Evolutionary conservation across 2,329 filamentous ascomycete genomes (phyloP), one percentile per base, ranked within the genome.

Genomic region (Moelleriella libera): DNA sequence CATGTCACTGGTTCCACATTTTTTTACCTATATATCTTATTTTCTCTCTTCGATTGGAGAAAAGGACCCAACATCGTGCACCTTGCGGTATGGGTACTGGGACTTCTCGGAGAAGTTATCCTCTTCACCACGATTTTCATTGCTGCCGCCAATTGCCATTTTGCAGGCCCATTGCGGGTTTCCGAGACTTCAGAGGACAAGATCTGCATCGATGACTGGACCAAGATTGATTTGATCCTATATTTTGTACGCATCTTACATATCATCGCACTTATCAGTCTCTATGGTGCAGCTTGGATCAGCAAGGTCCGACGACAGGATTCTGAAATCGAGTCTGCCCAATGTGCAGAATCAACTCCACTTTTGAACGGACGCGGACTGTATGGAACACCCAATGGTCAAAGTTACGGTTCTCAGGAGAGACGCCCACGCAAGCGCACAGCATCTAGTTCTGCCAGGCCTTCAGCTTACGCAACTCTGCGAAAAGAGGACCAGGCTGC

Each of bases 1-100:
- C 94, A 94, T 64, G 72, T 94, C 52, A 77, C 87, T 48, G 87
- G 83, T 47, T 83, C 86, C 43, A 84, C 88, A 54, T 95, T 94
- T 70, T 80, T 92, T 53, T 92, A 94, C 68, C 75, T 85, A 45
- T 82, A 95, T 55, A 76, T 95, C 54, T 75, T 94, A 54, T 83
- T 96, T 58, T 88, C 88, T 31, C 76, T 97, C 49, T 74, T 94
- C 57, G 89, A 96, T 63, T 85, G 84, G 59, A 80, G 78, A 52
- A 82, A 87, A 34, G 85, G 85, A 10, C 92, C 92, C 0, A 89
- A 83, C 45, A 70, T 81, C 44, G 81, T 86, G 47, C 88, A 96
- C 64, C 76, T 90, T 48, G 66, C 83, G 44, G 81, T 87, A 56
- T 98, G 92, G 92, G 62, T 74, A 41, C 65, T 88, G 42, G 82